Evolutionary conservation across 2,329 filamentous ascomycete species (phyloP), one percentile per base, ranked within the genome.

Genomic region (Aspergillus glaucus): DNA sequence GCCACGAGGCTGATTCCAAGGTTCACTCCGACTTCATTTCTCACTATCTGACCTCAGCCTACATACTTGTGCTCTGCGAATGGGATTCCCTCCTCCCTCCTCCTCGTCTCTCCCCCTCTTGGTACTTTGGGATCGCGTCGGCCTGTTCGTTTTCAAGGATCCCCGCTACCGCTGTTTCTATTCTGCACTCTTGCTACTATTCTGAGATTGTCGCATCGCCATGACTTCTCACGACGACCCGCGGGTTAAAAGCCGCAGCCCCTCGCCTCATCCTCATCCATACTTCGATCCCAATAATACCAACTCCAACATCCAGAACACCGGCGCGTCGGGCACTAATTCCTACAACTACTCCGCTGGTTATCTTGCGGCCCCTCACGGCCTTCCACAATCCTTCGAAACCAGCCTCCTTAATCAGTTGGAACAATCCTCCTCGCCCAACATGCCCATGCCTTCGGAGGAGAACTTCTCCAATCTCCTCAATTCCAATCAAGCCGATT

Each of bases 191-290:
- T 14, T 42, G 19, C 40, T 21, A 10, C 17, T 26, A 22, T 22
- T 22, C 22, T 22, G 22, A 22, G 22, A 17, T 22, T 28, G 15
- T 32, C 28, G 4, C 28, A 22, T 32, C 43, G 54, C 50, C 28
- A 68, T 68, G 65, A 58, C 59, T 49, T 64, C 65, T 34, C 63
- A 65, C 50, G 62, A 65, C 39, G 57, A 56, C 47, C 58, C 58
- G 48, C 63, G 61, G 37, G 59, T 65, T 58, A 64, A 68, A 51
- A 65, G 60, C 61, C 69, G 67, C 54, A 74, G 71, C 62, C 68
- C 67, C 47, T 72, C 70, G 44, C 60, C 65, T 41, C 71, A 70
- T 57, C 64, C 61, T 44, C 69, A 71, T 45, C 68, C 70, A 34
- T 72, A 68, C 58, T 63, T 69, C 30, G 61, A 68, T 47, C 57